Percentiles rank a stretch among this genome's conserved stretches.
Evolutionary conservation across 2,329 filamentous ascomycete species (phyloP).

Genomic region (Emergomyces pasteurianus): DNA sequence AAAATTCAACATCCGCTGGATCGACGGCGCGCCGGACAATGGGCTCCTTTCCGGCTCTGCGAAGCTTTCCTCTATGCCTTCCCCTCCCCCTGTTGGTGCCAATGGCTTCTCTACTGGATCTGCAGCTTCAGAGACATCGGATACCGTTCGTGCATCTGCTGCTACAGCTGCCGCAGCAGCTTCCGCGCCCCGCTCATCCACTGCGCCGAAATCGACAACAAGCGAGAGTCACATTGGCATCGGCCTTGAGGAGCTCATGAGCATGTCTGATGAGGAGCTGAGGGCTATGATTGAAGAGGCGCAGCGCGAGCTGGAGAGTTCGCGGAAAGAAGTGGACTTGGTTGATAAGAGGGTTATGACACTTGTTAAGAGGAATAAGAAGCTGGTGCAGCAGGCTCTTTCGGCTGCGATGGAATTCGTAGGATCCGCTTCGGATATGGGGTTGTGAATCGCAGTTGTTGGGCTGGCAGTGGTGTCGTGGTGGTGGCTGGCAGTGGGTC

Average conservation of each 20-base stretch:
- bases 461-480: not conserved
- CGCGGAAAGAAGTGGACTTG: slow-evolving; percentile 54
- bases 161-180: not conserved
- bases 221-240: slow-evolving; percentile 24
- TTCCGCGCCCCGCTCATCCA: not conserved
- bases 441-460: not conserved
- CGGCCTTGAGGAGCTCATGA: slow-evolving; percentile 30
- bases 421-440: not conserved
- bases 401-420: slow-evolving; percentile 17
- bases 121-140: slow-evolving; percentile 21
- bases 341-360: slow-evolving; percentile 33
- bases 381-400: slow-evolving; percentile 31
- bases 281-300: slow-evolving; percentile 28
- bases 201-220: slow-evolving; percentile 21
- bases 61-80: slow-evolving; percentile 15
- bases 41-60: slow-evolving; percentile 16
- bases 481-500: not conserved
- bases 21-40: slow-evolving; percentile 21
- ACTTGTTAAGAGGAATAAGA: slow-evolving; percentile 32
- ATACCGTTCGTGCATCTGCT: slow-evolving; percentile 17
- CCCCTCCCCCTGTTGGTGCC: slow-evolving; percentile 5
- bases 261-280: slow-evolving; percentile 31
- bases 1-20: slow-evolving; percentile 35
- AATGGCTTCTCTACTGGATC: slow-evolving; percentile 26
- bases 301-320: slow-evolving; percentile 56